phyloP scores from a whole-genome alignment of 768 basidiomycete species.

The Lentinus brumalis region DNA sequence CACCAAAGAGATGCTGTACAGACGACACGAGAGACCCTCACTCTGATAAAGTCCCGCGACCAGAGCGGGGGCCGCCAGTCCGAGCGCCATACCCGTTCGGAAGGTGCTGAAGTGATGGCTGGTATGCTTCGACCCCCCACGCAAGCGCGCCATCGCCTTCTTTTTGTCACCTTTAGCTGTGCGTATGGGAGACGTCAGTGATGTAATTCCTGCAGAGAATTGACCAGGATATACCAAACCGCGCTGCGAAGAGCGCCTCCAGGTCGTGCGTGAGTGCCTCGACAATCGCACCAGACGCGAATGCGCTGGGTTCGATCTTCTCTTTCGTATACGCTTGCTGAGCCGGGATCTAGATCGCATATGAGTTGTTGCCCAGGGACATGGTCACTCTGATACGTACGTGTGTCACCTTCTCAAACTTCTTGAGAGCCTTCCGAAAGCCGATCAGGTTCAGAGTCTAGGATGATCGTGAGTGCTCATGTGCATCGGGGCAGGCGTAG shows the following conservation, averaged over 20 bases:
- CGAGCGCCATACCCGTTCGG: slow-evolving; percentile 71
- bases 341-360: slow-evolving; percentile 54
- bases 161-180: slow-evolving; percentile 74
- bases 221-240: slow-evolving; percentile 57
- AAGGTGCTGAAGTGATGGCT: slow-evolving; percentile 75
- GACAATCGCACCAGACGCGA: slow-evolving; percentile 64
- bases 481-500: neutral
- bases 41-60: slow-evolving; percentile 64
- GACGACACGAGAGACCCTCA: slow-evolving; percentile 34
- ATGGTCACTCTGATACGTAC: slow-evolving; percentile 36
- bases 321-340: slow-evolving; percentile 81
- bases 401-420: slow-evolving; percentile 80
- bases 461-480: neutral
- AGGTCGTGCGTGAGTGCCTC: slow-evolving; percentile 70
- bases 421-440: slow-evolving; percentile 84
- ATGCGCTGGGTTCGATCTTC: slow-evolving; percentile 68
- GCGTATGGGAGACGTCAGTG: neutral
- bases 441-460: slow-evolving; percentile 68
- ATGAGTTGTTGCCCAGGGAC: neutral
- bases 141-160: slow-evolving; percentile 67
- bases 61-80: slow-evolving; percentile 70
- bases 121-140: slow-evolving; percentile 50
- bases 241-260: slow-evolving; percentile 73
- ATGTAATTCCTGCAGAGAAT: neutral
- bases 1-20: too few species aligned